Conservation (phyloP, 2,329 filamentous ascomycete genomes). For the Colletotrichum trifolii region DNA sequence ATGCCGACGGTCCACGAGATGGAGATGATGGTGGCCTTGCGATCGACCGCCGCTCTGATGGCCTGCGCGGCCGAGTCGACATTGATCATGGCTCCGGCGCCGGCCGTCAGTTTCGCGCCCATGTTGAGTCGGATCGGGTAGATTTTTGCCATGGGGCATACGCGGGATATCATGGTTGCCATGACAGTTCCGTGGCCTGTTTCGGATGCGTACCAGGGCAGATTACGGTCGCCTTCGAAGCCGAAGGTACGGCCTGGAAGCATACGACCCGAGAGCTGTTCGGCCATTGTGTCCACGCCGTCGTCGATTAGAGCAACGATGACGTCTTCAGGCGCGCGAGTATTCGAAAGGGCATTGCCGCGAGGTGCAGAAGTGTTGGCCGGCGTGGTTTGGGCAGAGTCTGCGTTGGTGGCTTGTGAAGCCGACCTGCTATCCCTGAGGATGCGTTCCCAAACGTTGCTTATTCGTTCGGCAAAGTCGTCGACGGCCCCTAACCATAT, state of each 20-base stretch:
- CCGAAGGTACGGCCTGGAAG: constrained; percentile 43
- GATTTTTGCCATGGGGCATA: constrained; percentile 43
- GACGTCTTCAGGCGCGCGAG: constrained; percentile 33
- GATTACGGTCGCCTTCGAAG: constrained; percentile 36
- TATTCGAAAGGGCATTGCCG: not conserved
- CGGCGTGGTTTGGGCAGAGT: not conserved
- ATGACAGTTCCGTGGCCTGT: constrained; percentile 43
- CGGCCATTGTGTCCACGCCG: constrained; percentile 46
- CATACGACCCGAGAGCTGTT: constrained; percentile 40
- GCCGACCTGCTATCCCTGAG: not conserved
- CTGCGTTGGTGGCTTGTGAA: not conserved
- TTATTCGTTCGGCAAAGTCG: constrained; percentile 37
- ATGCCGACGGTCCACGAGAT: constrained; percentile 45
- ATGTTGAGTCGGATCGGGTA: constrained; percentile 41
- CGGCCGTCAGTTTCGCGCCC: constrained; percentile 22
- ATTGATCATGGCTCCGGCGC: constrained; percentile 17
- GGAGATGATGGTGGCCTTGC: constrained; percentile 43
- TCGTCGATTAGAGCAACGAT: constrained; percentile 53
- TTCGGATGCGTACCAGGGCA: constrained; percentile 44
- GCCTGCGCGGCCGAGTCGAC: constrained; percentile 37
- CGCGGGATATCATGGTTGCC: constrained; percentile 41
- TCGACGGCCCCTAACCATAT: constrained; percentile 40
- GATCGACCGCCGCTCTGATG: constrained; percentile 37
- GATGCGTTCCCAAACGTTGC: constrained; percentile 29
- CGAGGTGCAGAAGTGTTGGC: constrained; percentile 8